These are phyloP conservation scores for Capsicum chinense DNA, from an alignment of 257 asterid genomes.

Conservation along the genomic window DNA sequence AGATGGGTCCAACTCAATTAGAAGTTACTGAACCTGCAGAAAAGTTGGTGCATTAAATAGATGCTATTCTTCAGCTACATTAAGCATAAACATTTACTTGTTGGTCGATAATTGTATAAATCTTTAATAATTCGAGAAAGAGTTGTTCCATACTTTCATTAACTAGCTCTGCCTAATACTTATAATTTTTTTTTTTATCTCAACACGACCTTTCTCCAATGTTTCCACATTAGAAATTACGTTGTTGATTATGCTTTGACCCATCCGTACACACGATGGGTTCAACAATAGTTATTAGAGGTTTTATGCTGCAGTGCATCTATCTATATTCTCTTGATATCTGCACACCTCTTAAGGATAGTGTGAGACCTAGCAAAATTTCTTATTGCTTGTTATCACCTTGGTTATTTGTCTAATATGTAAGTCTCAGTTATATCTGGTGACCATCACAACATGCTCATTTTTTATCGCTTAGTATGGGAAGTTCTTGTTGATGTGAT, in stretches of 20 bases:
- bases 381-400: too few species aligned
- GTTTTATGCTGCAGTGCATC: too few species aligned
- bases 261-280: neutral
- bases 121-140: slow-evolving; percentile 15
- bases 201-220: neutral
- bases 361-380: too few species aligned
- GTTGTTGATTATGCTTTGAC: neutral
- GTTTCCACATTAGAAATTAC: neutral
- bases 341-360: too few species aligned
- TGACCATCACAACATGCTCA: too few species aligned
- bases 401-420: too few species aligned
- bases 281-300: neutral
- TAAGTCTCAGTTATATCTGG: too few species aligned
- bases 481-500: too few species aligned
- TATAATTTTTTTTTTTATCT: neutral
- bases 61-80: neutral
- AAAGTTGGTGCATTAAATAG: neutral
- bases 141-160: neutral
- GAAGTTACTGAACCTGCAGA: neutral
- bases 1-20: neutral
- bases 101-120: neutral
- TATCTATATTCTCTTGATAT: too few species aligned
- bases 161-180: neutral
- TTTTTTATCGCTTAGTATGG: too few species aligned
- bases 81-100: neutral